Evolutionary conservation across 129 eudicot genomes (phyloP).

Genomic region (Artemisia argyi): DNA sequence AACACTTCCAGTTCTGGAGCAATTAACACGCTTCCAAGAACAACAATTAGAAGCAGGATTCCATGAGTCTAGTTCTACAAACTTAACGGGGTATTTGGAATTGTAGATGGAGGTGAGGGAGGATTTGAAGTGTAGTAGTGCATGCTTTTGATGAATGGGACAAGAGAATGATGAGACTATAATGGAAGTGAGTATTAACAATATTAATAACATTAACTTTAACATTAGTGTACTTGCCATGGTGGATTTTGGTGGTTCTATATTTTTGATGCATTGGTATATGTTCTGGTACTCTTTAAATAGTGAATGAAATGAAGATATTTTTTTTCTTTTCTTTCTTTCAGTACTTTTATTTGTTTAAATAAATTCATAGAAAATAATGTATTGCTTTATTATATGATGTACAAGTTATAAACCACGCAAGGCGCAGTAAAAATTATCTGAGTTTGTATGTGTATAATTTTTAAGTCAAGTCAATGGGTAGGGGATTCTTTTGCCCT

Average conservation of each 20-base stretch:
- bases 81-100: neutral
- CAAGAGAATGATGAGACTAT: constrained; percentile 26
- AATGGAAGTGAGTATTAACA: constrained; percentile 20
- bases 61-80: constrained; percentile 39
- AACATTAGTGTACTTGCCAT: neutral
- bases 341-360: no score
- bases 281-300: no score
- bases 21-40: constrained; percentile 46
- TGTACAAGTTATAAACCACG: no score
- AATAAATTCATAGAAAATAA: no score
- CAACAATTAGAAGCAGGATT: constrained; percentile 43
- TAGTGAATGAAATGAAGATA: no score
- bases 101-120: constrained; percentile 29
- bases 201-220: neutral
- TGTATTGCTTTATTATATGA: no score
- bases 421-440: no score
- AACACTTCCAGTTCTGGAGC: constrained; percentile 20
- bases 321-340: neutral
- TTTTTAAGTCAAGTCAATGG: no score
- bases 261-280: no score
- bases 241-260: neutral
- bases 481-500: no score
- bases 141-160: constrained; percentile 30
- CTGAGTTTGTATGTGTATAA: no score
- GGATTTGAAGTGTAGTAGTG: constrained; percentile 29